phyloP scores from a whole-genome alignment of 768 basidiomycete genomes.

The Hemileccinum impolitum region DNA sequence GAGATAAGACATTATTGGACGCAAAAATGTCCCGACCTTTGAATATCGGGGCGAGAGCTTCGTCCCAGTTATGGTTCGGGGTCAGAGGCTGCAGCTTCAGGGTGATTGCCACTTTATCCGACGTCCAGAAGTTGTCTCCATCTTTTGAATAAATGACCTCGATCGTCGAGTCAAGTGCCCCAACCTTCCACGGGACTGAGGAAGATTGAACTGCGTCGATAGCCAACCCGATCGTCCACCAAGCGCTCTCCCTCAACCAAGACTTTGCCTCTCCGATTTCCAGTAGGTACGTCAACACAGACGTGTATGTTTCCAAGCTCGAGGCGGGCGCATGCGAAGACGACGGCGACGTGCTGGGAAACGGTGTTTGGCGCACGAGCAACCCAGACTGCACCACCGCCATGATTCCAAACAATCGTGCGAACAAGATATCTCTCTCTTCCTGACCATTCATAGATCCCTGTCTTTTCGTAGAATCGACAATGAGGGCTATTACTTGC shows the following conservation, averaged over 20 bases:
- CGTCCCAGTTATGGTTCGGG: constrained; percentile 66
- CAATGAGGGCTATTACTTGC: constrained; percentile 73
- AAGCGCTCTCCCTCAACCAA: constrained; percentile 89
- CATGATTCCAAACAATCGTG: constrained; percentile 85
- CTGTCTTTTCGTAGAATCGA: constrained; percentile 66
- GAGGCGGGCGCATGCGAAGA: constrained; percentile 55
- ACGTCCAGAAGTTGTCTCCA: constrained; percentile 56
- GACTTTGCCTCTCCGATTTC: constrained; percentile 78
- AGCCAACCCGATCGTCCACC: constrained; percentile 74
- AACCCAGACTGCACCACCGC: constrained; percentile 84
- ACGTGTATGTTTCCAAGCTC: constrained; percentile 54
- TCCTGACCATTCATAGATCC: constrained; percentile 86
- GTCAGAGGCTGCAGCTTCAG: constrained; percentile 62
- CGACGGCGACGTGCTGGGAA: constrained; percentile 52
- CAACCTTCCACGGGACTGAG: constrained; percentile 66
- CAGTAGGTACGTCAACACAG: constrained; percentile 58
- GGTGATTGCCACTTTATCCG: constrained; percentile 83
- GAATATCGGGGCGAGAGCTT: constrained; percentile 67
- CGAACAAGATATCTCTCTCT: constrained; percentile 89
- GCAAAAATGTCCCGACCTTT: constrained; percentile 68
- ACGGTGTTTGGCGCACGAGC: constrained; percentile 57
- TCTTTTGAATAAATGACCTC: constrained; percentile 43
- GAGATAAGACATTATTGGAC: constrained; percentile 61
- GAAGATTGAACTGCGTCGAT: constrained; percentile 57
- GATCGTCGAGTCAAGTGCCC: constrained; percentile 52